Percentiles rank a stretch among this genome's conserved stretches.
Evolutionary conservation across 2,329 filamentous ascomycete species (phyloP).

Genomic region (Aspergillus brunneoviolaceus): DNA sequence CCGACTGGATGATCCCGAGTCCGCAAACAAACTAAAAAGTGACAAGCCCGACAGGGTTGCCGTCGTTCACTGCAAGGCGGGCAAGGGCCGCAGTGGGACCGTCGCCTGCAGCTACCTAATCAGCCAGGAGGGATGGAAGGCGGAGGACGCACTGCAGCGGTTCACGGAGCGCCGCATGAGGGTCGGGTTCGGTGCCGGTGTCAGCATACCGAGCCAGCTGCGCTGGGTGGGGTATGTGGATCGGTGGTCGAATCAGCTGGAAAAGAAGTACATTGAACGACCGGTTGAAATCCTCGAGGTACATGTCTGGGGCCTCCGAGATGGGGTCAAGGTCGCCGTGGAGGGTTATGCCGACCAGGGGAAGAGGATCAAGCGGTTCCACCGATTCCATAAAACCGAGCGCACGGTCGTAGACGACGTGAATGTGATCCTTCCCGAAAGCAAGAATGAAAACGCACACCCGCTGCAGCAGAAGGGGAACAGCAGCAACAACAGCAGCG

Average conservation of each 20-base stretch:
- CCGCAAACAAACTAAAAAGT: not conserved
- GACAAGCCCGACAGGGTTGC: conserved; percentile 57
- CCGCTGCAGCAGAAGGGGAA: not conserved
- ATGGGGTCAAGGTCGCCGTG: conserved; percentile 83
- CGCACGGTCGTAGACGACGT: conserved; percentile 52
- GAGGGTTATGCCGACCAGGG: conserved; percentile 88
- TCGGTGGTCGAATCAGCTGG: conserved; percentile 69
- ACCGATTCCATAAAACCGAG: conserved; percentile 73
- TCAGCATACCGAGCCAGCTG: conserved; percentile 90
- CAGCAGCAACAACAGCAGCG: not conserved
- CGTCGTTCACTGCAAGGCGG: conserved; percentile 96
- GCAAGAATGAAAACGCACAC: conserved; percentile 4
- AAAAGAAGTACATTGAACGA: conserved; percentile 78
- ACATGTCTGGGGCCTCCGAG: conserved; percentile 82
- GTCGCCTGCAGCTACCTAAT: conserved; percentile 87
- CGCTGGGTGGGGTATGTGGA: conserved; percentile 88
- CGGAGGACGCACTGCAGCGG: conserved; percentile 61
- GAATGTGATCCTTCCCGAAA: conserved; percentile 33
- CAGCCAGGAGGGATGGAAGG: conserved; percentile 72
- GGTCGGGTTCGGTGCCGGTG: conserved; percentile 80
- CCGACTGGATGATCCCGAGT: conserved; percentile 29
- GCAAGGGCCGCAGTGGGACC: conserved; percentile 89
- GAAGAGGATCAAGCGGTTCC: conserved; percentile 77
- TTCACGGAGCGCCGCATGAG: conserved; percentile 88
- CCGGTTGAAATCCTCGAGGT: conserved; percentile 83